Evolutionary conservation across 225 moss, liverwort and hornwort species (phyloP).

Genomic region (Climacium dendroides): DNA sequence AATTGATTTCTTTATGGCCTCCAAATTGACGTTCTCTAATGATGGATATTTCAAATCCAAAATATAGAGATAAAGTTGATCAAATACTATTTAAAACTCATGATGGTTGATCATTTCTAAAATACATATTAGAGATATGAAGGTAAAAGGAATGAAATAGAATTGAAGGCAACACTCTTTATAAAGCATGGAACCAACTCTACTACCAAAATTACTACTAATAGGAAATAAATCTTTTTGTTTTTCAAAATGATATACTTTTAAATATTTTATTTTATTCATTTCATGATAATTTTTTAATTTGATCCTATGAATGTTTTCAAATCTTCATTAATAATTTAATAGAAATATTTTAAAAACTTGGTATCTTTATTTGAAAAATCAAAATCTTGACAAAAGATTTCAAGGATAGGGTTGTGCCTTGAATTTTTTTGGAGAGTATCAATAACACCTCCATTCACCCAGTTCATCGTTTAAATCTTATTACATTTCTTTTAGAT

Average conservation of each 20-base stretch:
- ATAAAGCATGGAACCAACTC: not conserved
- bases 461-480: not conserved
- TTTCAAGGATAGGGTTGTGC: no score
- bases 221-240: not conserved
- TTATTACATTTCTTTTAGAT: not conserved
- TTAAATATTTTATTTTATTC: no score
- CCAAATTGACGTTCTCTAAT: rapidly evolving
- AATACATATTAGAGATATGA: not conserved
- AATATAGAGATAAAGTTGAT: not conserved
- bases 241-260: no score
- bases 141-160: not conserved
- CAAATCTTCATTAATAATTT: rapidly evolving
- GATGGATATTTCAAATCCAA: not conserved
- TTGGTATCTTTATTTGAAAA: not conserved
- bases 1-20: not conserved
- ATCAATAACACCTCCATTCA: not conserved
- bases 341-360: not conserved
- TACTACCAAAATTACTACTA: no score
- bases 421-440: not conserved
- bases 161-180: not conserved
- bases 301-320: no score
- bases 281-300: no score
- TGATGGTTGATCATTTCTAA: not conserved
- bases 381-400: rapidly evolving
- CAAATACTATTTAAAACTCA: not conserved